A percentile compares a stretch with the other conserved stretches of the same genome.
phyloP scores from a whole-genome alignment of 768 basidiomycete genomes.

The Lactifluus hygrophoroides region DNA sequence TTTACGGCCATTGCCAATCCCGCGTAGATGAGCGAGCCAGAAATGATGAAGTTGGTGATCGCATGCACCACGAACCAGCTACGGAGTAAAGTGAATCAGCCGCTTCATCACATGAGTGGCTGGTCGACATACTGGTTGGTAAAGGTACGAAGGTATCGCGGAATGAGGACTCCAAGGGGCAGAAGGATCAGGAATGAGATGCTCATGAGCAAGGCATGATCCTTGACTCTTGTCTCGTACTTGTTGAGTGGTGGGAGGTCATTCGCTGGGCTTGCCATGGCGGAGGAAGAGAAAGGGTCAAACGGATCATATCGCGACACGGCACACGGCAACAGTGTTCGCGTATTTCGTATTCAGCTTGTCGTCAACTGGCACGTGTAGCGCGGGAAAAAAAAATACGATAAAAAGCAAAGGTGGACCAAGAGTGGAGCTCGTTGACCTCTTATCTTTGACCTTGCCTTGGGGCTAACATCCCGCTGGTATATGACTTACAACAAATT shows the following conservation, averaged over 20 bases:
- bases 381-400: background rate
- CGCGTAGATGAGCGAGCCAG: slow-evolving; percentile 45
- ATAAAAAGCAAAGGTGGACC: background rate
- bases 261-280: no score
- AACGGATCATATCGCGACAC: no score
- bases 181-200: slow-evolving; percentile 6
- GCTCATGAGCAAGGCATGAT: slow-evolving; percentile 1
- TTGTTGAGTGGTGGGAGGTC: background rate
- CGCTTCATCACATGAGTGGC: background rate
- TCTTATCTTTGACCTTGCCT: background rate
- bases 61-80: slow-evolving; percentile 11
- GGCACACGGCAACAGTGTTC: no score
- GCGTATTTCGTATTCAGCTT: no score
- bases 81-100: background rate
- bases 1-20: slow-evolving; percentile 37
- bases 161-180: background rate
- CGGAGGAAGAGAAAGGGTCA: no score
- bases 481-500: slow-evolving; percentile 79
- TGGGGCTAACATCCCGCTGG: slow-evolving; percentile 18
- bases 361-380: no score
- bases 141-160: slow-evolving; percentile 14
- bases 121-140: background rate
- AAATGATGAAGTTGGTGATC: slow-evolving; percentile 23
- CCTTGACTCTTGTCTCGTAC: slow-evolving; percentile 12
- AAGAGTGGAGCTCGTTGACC: background rate